Conservation (phyloP, 2,329 filamentous ascomycete species). For the Elsinoe necatrix region DNA sequence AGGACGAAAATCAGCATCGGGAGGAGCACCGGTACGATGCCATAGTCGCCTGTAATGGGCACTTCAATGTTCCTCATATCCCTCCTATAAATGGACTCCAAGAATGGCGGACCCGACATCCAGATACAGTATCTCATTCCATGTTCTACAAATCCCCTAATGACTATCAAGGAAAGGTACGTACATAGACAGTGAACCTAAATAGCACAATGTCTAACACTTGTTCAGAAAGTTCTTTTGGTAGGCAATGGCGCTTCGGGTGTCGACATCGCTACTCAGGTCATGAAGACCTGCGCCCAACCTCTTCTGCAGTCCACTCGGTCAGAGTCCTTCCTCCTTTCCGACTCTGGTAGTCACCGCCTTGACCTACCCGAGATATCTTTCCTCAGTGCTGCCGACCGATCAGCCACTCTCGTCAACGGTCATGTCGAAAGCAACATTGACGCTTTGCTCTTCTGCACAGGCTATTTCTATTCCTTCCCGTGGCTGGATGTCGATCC, state of each 20-base stretch:
- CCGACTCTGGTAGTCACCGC: constrained; percentile 42
- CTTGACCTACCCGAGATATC: constrained; percentile 48
- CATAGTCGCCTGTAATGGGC: constrained; percentile 41
- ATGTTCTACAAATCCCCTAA: constrained; percentile 67
- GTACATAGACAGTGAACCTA: not conserved
- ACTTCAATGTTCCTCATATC: constrained; percentile 41
- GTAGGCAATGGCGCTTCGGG: constrained; percentile 81
- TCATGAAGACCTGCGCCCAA: constrained; percentile 50
- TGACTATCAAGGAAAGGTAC: constrained; percentile 46
- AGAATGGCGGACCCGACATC: constrained; percentile 34
- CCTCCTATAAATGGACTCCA: constrained; percentile 35
- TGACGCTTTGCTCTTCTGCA: constrained; percentile 77
- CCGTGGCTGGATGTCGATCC: constrained; percentile 57
- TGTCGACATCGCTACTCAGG: constrained; percentile 71
- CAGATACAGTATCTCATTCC: constrained; percentile 45
- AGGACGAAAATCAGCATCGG: constrained; percentile 16
- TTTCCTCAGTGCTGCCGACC: constrained; percentile 46
- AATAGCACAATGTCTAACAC: not conserved
- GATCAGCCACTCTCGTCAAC: constrained; percentile 58
- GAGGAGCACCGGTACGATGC: constrained; percentile 46
- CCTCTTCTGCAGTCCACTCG: constrained; percentile 58
- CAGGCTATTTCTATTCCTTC: constrained; percentile 78
- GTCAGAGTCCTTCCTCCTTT: constrained; percentile 41
- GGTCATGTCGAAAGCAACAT: constrained; percentile 57
- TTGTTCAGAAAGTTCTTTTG: constrained; percentile 60